These are phyloP conservation scores for Alternaria arborescens DNA, from an alignment of 2,329 filamentous ascomycete species.

Conservation along the genomic window DNA sequence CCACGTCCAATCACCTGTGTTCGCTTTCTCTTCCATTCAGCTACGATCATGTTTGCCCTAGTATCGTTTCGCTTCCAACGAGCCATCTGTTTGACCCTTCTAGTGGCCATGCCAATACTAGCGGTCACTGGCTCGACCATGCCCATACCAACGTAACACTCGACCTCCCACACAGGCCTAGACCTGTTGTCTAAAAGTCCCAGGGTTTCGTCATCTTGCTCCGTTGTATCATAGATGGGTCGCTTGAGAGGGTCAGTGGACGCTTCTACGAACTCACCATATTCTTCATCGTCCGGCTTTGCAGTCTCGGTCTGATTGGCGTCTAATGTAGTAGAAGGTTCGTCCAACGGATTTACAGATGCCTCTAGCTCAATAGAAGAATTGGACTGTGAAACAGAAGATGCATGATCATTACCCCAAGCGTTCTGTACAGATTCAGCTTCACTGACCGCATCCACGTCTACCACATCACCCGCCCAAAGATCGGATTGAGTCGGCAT, in stretches of 20 bases:
- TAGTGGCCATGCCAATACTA: conserved; percentile 9
- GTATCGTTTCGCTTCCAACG: not conserved
- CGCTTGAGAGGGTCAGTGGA: conserved; percentile 6
- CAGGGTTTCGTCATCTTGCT: not conserved
- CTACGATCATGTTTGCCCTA: not conserved
- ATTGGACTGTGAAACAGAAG: not conserved
- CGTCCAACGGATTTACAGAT: not conserved
- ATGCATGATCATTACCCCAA: not conserved
- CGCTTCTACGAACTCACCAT: conserved; percentile 16
- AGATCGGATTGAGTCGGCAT: not conserved
- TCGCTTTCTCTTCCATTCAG: not conserved
- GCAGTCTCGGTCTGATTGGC: not conserved
- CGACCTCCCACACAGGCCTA: conserved; percentile 3
- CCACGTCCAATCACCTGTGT: not conserved
- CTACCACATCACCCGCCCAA: not conserved
- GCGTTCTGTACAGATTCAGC: not conserved
- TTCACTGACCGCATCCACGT: not conserved
- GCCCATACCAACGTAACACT: conserved; percentile 12
- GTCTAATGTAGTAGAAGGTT: not conserved
- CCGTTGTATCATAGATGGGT: conserved; percentile 9
- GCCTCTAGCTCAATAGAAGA: not conserved
- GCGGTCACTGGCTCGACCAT: conserved; percentile 7
- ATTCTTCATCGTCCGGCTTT: conserved; percentile 13
- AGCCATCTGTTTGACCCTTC: conserved; percentile 8
- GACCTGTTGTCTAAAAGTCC: not conserved